Evolutionary conservation across 2,329 filamentous ascomycete genomes (phyloP), one percentile per base, ranked within the genome.

Genomic region (Ampelomyces quisqualis): DNA sequence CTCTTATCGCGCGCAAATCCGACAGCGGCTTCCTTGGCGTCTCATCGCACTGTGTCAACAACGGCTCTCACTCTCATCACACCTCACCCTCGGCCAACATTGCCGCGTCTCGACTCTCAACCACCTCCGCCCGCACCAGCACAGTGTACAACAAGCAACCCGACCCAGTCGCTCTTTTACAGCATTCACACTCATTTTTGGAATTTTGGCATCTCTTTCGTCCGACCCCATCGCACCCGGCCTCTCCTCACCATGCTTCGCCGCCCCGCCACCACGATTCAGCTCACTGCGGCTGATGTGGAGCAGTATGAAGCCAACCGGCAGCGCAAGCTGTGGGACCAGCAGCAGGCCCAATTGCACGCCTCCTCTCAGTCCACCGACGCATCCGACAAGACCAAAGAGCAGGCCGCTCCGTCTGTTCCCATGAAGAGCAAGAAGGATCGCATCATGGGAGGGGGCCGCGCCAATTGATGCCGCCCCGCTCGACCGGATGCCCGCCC

Each of bases 281-380:
- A 77, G 39, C 77, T 88, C 50, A 88, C 84, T 2, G 74, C 80
- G 33, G 82, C 86, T 60, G 85, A 89, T 65, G 75, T 88, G 26
- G 81, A 83, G 26, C 73, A 78, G 38, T 88, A 86, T 69, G 84
- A 88, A 60, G 82, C 84, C 63, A 75, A 76, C 19, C 77, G 81
- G 46, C 51, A 62, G 41, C 64, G 59, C 38, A 64, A 58, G 29
- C 40, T 59, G 9, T 60, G 57, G 52, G 62, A 65, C 35, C 50
- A 49, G 33, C 44, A 48, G 29, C 43, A 47, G 30, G 40, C 44
- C 7, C 43, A 47, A 29, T 5, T 14, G 21, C 39, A 47, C n/a
- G 31, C 35, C 18, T 43, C 51, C 4, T 48, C 55, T 0, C 56
- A 58, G 37, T 49, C 60, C 2, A 42, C 48, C 11, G 47, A 53